These are phyloP conservation scores for Coemansia sp. DNA, from an alignment of 192 early-diverging fungal genomes.

Conservation along the genomic window DNA sequence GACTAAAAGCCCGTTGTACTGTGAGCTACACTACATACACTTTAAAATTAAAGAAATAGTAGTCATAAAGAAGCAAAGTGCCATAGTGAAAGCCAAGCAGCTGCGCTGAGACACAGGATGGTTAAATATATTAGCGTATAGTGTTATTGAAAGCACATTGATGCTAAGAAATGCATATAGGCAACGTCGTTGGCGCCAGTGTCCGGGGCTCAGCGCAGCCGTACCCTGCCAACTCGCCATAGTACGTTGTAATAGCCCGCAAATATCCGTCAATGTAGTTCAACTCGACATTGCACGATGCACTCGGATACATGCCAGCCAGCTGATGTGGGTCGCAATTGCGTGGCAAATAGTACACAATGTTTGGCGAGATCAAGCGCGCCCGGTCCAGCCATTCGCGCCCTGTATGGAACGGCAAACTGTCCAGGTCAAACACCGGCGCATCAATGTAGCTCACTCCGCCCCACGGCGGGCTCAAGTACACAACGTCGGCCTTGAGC, in stretches of 20 bases:
- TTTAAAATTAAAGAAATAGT: no score
- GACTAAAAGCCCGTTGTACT: no score
- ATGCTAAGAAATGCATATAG: neutral
- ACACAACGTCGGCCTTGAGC: slow-evolving; percentile 83
- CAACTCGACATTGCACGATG: slow-evolving; percentile 78
- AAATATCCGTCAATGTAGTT: slow-evolving; percentile 66
- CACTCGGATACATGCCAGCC: slow-evolving; percentile 56
- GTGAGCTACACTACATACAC: no score
- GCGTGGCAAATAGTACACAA: slow-evolving; percentile 84
- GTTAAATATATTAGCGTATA: no score
- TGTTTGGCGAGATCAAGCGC: slow-evolving; percentile 66
- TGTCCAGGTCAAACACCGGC: slow-evolving; percentile 32
- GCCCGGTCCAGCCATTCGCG: slow-evolving; percentile 65
- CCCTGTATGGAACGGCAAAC: slow-evolving; percentile 53
- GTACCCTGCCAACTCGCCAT: slow-evolving; percentile 63
- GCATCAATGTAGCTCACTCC: slow-evolving; percentile 71
- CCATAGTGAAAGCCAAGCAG: no score
- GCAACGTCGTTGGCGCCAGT: neutral
- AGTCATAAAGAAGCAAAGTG: no score
- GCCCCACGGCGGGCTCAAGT: slow-evolving; percentile 96
- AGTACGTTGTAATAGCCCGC: slow-evolving; percentile 77
- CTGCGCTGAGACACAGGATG: no score
- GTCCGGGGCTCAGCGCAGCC: slow-evolving; percentile 21
- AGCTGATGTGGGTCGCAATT: slow-evolving; percentile 75
- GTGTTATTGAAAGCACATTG: no score